Evolutionary conservation across 306 rosid species (phyloP).

Genomic region (Malus asiatica): DNA sequence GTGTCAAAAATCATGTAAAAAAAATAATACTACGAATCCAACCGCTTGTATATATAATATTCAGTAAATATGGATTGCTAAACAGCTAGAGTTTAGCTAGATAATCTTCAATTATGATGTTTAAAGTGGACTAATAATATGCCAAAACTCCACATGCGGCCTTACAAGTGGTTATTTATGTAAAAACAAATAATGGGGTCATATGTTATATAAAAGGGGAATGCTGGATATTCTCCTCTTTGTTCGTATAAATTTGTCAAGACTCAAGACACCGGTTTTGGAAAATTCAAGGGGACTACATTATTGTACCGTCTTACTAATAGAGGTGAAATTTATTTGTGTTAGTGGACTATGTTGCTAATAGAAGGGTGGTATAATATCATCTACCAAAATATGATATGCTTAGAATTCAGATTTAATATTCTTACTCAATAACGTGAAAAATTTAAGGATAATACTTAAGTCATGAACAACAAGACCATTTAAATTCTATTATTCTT

Average conservation of each 20-base stretch:
- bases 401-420: too few relatives aligned
- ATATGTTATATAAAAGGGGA: not conserved
- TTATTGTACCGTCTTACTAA: too few relatives aligned
- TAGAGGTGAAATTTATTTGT: too few relatives aligned
- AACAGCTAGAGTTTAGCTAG: not conserved
- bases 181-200: not conserved
- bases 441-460: too few relatives aligned
- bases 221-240: not conserved
- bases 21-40: accelerated
- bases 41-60: not conserved
- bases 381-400: too few relatives aligned
- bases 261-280: not conserved
- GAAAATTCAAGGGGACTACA: not conserved
- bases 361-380: not conserved
- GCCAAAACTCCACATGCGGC: not conserved
- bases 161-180: not conserved
- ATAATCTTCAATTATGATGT: not conserved
- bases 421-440: too few relatives aligned
- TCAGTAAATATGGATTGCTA: not conserved
- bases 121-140: not conserved
- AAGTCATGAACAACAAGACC: too few relatives aligned
- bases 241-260: not conserved
- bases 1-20: too few relatives aligned
- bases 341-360: too few relatives aligned
- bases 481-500: too few relatives aligned